Evolutionary conservation across 1,284 basidiomycete genomes (phyloP), one percentile per base, ranked within the genome.

Genomic region (Ceratobasidium sp.): DNA sequence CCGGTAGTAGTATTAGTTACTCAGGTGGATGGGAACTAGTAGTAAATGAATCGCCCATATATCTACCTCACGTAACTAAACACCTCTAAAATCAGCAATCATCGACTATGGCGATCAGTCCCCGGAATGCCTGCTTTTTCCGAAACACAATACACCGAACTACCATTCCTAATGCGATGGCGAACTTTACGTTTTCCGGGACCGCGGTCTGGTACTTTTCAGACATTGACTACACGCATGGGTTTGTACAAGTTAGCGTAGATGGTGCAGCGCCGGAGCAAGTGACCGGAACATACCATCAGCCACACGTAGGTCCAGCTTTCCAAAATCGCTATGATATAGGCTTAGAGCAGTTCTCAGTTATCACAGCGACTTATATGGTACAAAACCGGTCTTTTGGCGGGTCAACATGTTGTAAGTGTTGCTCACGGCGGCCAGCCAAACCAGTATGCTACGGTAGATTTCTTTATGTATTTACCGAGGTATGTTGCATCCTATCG

Each of bases 161-260:
- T 33, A 64, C 58, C 12, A 39, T 26, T 28, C 71, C 71, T 18
- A 46, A 60, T 12, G 39, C 60, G 3, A 33, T 33, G n/a, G 28
- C 33, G n/a, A 63, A 58, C 7, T 75, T 75, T 44, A 63, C 42
- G 7, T 75, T 75, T 33, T 44, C 42, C 39, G 71, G 71, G 10
- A 63, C 71, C 5, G 71, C 71, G 26, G 60, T 75, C 13, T 75
- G 44, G 40, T 75, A 75, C 71, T 75, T 75, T 53, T 75, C 71
- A 44, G 71, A 75, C 51, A 46, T 28, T 33, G 26, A 40, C 46
- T 9, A 12, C 9, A 49, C 39, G n/a, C 39, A 75, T 40, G 60
- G 58, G 28, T 33, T n/a, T 18, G 46, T 53, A 6, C 33, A 39
- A 15, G 53, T 75, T 46, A 75, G 60, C 20, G 23, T 75, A 3